These are phyloP conservation scores for Prunus fruticosa DNA, from an alignment of 306 rosid species.

Conservation along the genomic window DNA sequence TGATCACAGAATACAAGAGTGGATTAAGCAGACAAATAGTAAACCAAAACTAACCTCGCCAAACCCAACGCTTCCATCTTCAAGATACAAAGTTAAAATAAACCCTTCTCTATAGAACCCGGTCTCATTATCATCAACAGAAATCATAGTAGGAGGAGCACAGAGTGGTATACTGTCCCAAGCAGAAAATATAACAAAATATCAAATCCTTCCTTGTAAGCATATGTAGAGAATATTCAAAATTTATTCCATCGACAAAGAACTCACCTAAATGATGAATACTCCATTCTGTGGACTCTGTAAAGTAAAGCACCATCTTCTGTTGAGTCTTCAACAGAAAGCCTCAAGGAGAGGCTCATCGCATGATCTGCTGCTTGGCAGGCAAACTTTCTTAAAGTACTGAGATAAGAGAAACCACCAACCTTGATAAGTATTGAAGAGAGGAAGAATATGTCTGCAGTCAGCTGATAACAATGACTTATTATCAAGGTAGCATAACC, in stretches of 20 bases:
- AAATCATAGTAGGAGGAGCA: constrained; percentile 62
- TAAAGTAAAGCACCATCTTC: constrained; percentile 31
- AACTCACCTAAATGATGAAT: constrained; percentile 64
- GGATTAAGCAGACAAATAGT: neutral
- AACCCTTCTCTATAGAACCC: constrained; percentile 76
- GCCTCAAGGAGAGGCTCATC: constrained; percentile 35
- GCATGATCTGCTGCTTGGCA: constrained; percentile 58
- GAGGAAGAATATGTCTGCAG: constrained; percentile 15
- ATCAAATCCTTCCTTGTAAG: neutral
- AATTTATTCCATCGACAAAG: constrained; percentile 7
- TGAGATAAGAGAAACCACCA: constrained; percentile 30
- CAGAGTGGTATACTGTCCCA: constrained; percentile 63
- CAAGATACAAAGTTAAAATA: constrained; percentile 71
- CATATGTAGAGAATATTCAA: neutral
- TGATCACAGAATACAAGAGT: neutral
- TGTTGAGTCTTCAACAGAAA: constrained; percentile 31
- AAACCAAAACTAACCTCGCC: constrained; percentile 76
- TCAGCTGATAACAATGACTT: constrained; percentile 5
- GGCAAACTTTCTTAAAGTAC: constrained; percentile 55
- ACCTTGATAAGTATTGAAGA: neutral
- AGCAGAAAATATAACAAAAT: neutral
- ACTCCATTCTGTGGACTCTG: constrained; percentile 57
- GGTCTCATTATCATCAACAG: constrained; percentile 28
- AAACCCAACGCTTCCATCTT: constrained; percentile 79
- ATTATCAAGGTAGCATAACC: constrained; percentile 7